Base-by-base conservation (phyloP, 352 stramenopile species). In the Phytopythium delawarense region DNA sequence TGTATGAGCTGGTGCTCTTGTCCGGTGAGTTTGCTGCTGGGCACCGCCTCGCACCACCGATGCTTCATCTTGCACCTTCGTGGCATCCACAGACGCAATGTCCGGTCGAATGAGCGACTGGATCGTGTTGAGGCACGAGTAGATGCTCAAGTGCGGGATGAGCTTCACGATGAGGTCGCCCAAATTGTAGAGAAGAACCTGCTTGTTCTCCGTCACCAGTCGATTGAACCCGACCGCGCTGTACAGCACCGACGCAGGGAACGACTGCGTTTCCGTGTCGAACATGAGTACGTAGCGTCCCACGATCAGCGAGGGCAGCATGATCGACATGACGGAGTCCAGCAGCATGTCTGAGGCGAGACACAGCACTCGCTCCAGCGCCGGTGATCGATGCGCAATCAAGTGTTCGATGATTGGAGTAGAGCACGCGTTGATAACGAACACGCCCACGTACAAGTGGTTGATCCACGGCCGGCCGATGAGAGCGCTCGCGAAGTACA, bases 391-490 rank as follows among this genome's bases (percentile, higher is more conserved):
- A 18, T 64, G 64, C 11, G 66, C 48, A 9, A 32, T 4, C 15
- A 18, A 28, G n/a, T 57, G 50, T 16, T 57, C 50, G 34, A 57
- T 57, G 7, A 57, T 57, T 2, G 44, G 18, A 2, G 70, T 78
- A 11, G 70, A 72, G 48, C 66, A 72, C 32, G 45, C 66, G 28
- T 72, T 78, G 53, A 71, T 23, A 30, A 75, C 58, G 16, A 71
- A 72, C 34, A 78, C 23, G 1, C 9, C 37, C 4, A 83, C 72
- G 7, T 65, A 78, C 20, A 80, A 28, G 32, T 75, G 65, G 42
- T 80, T 83, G 40, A 76, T 62, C 70, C 69, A 78, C n/a, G 61
- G 57, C 16, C 61, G 67, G 2, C 71, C 52, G 21, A 83, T 64
- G 15, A 69, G 57, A 1, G 70, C 16, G 20, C 74, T 83, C 3